A percentile compares a stretch with the other conserved stretches of the same genome.
These are phyloP conservation scores for Alternaria brassicae DNA, from an alignment of 2,329 filamentous ascomycete species.

Conservation along the genomic window DNA sequence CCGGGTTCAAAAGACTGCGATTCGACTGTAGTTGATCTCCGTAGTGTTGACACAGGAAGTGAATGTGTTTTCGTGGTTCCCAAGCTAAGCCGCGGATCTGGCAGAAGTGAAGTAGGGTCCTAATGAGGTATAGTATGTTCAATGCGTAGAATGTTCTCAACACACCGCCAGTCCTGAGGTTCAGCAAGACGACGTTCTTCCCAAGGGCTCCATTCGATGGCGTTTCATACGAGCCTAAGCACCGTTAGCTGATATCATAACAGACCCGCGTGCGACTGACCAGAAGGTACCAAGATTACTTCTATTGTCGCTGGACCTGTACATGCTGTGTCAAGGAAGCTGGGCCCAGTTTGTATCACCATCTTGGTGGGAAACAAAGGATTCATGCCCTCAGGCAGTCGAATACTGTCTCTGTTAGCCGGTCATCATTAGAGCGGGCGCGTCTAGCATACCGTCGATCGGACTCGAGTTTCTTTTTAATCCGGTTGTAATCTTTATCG, in stretches of 20 bases:
- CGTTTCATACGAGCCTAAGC: slow-evolving; percentile 36
- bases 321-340: slow-evolving; percentile 38
- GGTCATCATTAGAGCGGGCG: too few species aligned
- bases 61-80: slow-evolving; percentile 40
- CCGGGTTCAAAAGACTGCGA: slow-evolving; percentile 32
- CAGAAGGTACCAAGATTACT: slow-evolving; percentile 41
- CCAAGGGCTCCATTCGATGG: slow-evolving; percentile 34
- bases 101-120: slow-evolving; percentile 35
- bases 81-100: slow-evolving; percentile 34
- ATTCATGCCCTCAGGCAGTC: slow-evolving; percentile 40
- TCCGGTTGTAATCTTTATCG: slow-evolving; percentile 37
- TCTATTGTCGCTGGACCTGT: slow-evolving; percentile 38
- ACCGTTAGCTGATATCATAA: slow-evolving; percentile 11
- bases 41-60: slow-evolving; percentile 40
- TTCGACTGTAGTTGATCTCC: slow-evolving; percentile 32
- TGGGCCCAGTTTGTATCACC: slow-evolving; percentile 43
- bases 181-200: slow-evolving; percentile 37
- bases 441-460: slow-evolving; percentile 34
- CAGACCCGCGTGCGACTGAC: slow-evolving; percentile 18
- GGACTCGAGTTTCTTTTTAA: slow-evolving; percentile 37
- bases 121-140: slow-evolving; percentile 41
- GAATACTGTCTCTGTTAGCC: slow-evolving; percentile 34
- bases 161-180: slow-evolving; percentile 32
- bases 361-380: slow-evolving; percentile 40
- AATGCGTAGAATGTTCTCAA: slow-evolving; percentile 37